Evolutionary conservation across 768 basidiomycete species (phyloP).

Genomic region (Lactifluus subvellereus): DNA sequence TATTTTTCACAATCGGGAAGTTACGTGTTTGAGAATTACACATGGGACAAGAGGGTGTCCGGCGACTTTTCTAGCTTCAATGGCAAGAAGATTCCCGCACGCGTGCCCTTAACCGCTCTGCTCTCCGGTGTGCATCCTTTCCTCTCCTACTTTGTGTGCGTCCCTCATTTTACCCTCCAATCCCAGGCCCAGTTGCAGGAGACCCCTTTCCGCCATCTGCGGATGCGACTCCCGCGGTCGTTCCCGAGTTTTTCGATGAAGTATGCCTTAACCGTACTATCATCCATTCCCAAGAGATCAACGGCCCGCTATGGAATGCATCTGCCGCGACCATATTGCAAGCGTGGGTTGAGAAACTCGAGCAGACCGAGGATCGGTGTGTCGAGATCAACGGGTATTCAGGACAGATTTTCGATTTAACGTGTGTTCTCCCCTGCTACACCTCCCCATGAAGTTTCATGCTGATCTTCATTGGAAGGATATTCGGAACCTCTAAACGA

Average conservation of each 20-base stretch:
- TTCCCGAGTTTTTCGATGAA: slow-evolving; percentile 34
- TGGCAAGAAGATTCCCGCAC: too few relatives aligned
- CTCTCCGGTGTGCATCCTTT: slow-evolving; percentile 32
- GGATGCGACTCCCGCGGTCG: slow-evolving; percentile 29
- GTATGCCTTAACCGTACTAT: slow-evolving; percentile 20
- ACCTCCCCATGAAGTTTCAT: not conserved
- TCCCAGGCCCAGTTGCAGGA: slow-evolving; percentile 38
- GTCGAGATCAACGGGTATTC: slow-evolving; percentile 27
- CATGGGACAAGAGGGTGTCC: too few relatives aligned
- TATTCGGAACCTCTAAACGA: too few relatives aligned
- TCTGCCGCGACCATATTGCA: slow-evolving; percentile 25
- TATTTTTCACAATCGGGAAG: too few relatives aligned
- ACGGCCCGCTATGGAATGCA: slow-evolving; percentile 27
- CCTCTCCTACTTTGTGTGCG: not conserved
- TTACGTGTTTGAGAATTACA: too few relatives aligned
- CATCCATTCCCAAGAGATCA: slow-evolving; percentile 30
- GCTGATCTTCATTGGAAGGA: not conserved
- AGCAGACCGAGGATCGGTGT: slow-evolving; percentile 36
- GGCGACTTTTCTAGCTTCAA: too few relatives aligned
- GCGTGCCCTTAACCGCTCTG: too few relatives aligned
- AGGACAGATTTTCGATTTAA: too few relatives aligned
- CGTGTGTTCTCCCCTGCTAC: too few relatives aligned
- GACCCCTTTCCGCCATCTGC: slow-evolving; percentile 30
- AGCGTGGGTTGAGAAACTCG: slow-evolving; percentile 25
- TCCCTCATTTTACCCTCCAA: not conserved